phyloP scores from a whole-genome alignment of 1,139 yeast genomes.

The Scheffersomyces insectosa region DNA sequence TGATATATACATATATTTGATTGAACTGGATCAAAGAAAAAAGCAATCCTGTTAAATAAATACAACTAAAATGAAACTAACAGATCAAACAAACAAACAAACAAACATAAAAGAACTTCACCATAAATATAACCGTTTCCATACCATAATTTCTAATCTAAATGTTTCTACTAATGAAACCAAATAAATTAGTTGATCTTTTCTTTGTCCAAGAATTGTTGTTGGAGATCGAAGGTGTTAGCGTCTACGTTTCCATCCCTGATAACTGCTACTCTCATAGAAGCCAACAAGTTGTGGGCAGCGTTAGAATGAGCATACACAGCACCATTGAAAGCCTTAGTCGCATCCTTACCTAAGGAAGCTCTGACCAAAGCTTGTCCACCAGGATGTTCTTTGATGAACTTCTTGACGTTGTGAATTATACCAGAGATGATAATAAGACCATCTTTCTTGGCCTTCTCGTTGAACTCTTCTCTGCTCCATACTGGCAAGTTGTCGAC shows the following conservation, averaged over 20 bases:
- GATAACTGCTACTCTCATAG: conserved; percentile 94
- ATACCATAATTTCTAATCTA: no score
- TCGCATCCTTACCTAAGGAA: conserved; percentile 93
- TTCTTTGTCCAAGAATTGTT: conserved; percentile 49
- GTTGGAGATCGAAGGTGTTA: conserved; percentile 55
- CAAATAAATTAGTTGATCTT: conserved; percentile 14
- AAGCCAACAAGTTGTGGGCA: conserved; percentile 92
- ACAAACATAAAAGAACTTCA: no score
- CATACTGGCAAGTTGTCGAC: conserved; percentile 85
- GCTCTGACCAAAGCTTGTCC: conserved; percentile 87
- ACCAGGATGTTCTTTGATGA: conserved; percentile 95
- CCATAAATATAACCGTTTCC: no score
- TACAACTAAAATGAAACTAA: no score
- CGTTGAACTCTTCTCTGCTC: conserved; percentile 82
- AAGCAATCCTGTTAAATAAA: no score
- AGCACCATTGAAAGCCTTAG: conserved; percentile 97
- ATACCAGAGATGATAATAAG: conserved; percentile 89
- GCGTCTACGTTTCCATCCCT: conserved; percentile 59
- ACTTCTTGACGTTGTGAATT: conserved; percentile 85
- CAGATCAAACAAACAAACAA: no score
- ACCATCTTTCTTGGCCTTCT: conserved; percentile 55
- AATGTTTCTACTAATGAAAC: no score
- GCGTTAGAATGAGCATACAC: conserved; percentile 97
- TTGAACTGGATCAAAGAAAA: no score
- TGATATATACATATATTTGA: no score